Evolutionary conservation across 352 stramenopile genomes (phyloP), one percentile per base, ranked within the genome.

Genomic region (Phytophthora tentaculata): DNA sequence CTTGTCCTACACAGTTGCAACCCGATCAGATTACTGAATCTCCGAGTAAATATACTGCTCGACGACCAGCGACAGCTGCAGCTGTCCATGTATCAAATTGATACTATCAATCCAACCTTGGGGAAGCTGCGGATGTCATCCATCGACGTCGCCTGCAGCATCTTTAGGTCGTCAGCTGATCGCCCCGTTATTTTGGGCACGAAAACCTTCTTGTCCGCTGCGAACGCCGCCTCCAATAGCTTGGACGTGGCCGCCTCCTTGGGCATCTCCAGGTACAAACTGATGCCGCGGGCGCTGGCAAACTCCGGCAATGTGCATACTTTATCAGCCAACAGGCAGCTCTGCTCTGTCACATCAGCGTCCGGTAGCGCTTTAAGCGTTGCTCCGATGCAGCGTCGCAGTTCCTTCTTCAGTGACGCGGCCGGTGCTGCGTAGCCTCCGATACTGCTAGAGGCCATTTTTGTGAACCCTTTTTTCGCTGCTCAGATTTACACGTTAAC

Each of bases 231-330:
- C 39, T 71, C 56, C 47, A 96, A 50, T 37, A 96, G 69, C 20
- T 56, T 50, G 2, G 32, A 39, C 7, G 90, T 97, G 9, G 71
- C 64, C 20, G 86, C 88, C 70, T 97, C 90, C 52, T 80, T 83
- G 49, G 86, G 83, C 89, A 97, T 96, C 55, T 92, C 79, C 24
- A 97, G 75, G 45, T 96, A 97, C 24, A 95, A 78, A 64, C 86
- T 94, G 44, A 96, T 56, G 0, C 71, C 68, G 13, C 57, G 64
- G 1, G 79, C 79, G 9, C 57, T 45, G 17, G 51, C 47, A 56
- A 94, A 93, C 44, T 84, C 81, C 3, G 84, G 77, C 50, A 93
- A 76, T 13, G 63, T 61, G 17, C 64, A 66, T 24, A 97, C 56
- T 45, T 76, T 67, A 24, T 76, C 57, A 1, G 83, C 70, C 41